These are phyloP conservation scores for Cercospora sp. DNA, from an alignment of 2,329 filamentous ascomycete species.

Conservation along the genomic window DNA sequence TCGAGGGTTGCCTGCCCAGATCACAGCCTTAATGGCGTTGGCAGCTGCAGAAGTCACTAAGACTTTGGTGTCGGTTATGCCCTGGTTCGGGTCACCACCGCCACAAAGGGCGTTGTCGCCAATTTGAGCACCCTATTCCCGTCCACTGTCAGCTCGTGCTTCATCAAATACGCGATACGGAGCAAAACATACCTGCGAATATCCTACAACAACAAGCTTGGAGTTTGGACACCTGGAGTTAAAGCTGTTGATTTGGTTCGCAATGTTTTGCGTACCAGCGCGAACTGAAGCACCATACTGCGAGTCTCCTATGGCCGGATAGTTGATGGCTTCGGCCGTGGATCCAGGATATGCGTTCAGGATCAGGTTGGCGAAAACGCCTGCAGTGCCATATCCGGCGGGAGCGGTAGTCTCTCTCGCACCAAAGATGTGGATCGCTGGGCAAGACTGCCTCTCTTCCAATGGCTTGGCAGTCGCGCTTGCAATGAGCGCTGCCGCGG, in stretches of 20 bases:
- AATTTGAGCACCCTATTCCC: constrained; percentile 59
- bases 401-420: constrained; percentile 47
- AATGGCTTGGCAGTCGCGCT: neutral
- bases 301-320: constrained; percentile 57
- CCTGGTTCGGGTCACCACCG: constrained; percentile 52
- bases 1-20: constrained; percentile 50
- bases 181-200: constrained; percentile 44
- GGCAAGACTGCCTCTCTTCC: constrained; percentile 34
- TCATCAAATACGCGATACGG: neutral
- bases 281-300: constrained; percentile 61
- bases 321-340: constrained; percentile 45
- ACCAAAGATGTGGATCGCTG: constrained; percentile 48
- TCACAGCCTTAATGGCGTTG: constrained; percentile 32
- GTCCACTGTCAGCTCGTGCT: constrained; percentile 28
- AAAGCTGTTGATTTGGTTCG: constrained; percentile 29
- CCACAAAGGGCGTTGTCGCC: constrained; percentile 64
- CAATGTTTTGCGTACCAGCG: constrained; percentile 51
- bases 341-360: constrained; percentile 43
- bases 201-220: constrained; percentile 33
- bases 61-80: constrained; percentile 48
- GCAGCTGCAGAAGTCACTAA: constrained; percentile 24
- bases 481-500: neutral
- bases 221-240: constrained; percentile 29
- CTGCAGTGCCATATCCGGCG: constrained; percentile 45
- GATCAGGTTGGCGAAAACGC: constrained; percentile 45